Evolutionary conservation across 2,329 filamentous ascomycete species (phyloP).

Genomic region (Ambrosiella beaveri): DNA sequence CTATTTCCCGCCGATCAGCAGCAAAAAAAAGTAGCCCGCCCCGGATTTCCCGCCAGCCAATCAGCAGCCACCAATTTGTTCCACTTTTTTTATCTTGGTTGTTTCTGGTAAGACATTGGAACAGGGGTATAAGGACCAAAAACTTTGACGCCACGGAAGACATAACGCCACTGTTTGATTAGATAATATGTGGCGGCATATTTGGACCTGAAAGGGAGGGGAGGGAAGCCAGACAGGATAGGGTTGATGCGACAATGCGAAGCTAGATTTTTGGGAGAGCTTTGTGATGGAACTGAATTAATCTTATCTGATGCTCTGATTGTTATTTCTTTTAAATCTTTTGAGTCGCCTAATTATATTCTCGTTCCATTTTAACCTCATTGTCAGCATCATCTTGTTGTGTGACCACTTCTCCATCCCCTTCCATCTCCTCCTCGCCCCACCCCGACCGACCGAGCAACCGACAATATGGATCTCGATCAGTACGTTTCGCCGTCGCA

Average conservation of each 20-base stretch:
- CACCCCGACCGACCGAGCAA: not conserved
- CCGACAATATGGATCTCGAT: conserved; percentile 82
- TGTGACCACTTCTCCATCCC: not conserved
- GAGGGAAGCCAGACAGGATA: no score
- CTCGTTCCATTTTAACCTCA: not conserved
- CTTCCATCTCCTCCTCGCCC: not conserved
- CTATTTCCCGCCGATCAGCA: not conserved
- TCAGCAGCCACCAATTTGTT: conserved; percentile 5
- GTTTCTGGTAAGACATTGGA: not conserved
- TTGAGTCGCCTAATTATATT: not conserved
- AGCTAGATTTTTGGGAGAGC: not conserved
- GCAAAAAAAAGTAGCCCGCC: not conserved
- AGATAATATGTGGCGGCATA: not conserved
- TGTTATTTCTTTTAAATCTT: no score
- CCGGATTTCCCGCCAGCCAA: conserved; percentile 2
- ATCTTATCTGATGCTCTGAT: no score
- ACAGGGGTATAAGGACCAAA: not conserved
- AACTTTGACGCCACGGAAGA: not conserved
- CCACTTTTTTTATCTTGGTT: conserved; percentile 1
- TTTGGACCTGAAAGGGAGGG: no score
- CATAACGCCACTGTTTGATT: not conserved
- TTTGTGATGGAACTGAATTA: not conserved
- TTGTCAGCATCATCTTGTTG: not conserved
- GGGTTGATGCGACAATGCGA: no score
- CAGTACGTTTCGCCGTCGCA: conserved; percentile 37